Evolutionary conservation across 306 rosid species (phyloP), one percentile per base, ranked within the genome.

Genomic region (Cucumis cinereus): DNA sequence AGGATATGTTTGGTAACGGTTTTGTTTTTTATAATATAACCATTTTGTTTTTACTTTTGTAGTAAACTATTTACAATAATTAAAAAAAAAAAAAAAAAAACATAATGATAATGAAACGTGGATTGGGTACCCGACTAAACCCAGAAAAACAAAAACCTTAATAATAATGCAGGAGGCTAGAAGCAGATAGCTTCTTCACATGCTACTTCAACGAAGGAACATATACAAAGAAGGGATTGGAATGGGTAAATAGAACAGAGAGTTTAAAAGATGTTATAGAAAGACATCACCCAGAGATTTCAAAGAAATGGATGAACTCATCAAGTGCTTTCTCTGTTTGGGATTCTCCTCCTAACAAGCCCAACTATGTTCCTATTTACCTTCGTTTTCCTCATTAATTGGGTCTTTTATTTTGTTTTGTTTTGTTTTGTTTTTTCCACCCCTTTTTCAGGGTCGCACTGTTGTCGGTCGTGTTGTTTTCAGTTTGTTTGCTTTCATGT

Each of bases 131-230:
- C 14, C 0, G 7, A 0, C 19, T 49, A 49, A 49, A 49, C 17
- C 4, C 0, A 0, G 19, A 47, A 5, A 4, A 49, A 41, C 2
- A 2, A 30, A 56, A 56, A 22, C 1, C 8, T 2, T 56, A 8
- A 62, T 56, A 8, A 62, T 1, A 26, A 7, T 59, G 76, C 52
- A 88, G 97, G 88, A 87, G 93, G 87, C 80, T 91, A 43, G 93
- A 91, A 77, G 93, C 93, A 45, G 97, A 89, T 24, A 87, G 88
- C 15, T 91, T 89, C 81, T 91, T 90, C 83, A 89, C 96, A 20
- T 83, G 86, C 36, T 82, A 90, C 78, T 90, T 81, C 82, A 87
- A 88, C 74, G 36, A 85, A 13, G 79, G 83, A 77, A 83, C 87
- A 43, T 88, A 90, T 77, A 90, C 90, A 23, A 76, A 84, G 52